Conservation (phyloP, 106 monocot genomes). For the Dendrobium huoshanense region DNA sequence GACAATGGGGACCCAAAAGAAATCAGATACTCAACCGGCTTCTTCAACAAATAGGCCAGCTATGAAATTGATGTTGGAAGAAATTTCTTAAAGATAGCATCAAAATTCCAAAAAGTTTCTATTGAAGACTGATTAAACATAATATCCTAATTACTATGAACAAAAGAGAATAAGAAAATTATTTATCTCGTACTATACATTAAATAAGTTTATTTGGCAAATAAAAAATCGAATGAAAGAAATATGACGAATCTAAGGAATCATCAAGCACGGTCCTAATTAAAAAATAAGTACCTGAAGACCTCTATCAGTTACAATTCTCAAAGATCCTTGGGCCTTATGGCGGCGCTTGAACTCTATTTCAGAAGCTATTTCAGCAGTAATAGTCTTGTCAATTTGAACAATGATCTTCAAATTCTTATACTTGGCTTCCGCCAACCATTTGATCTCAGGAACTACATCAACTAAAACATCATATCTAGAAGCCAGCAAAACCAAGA, state of each 20-base stretch:
- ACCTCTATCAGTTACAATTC: constrained; percentile 86
- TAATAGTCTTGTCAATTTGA: constrained; percentile 74
- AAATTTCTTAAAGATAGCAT: too few relatives aligned
- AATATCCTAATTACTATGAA: too few relatives aligned
- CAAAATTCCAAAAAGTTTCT: too few relatives aligned
- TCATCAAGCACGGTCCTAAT: neutral
- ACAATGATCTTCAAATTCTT: constrained; percentile 78
- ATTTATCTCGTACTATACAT: neutral
- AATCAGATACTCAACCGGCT: too few relatives aligned
- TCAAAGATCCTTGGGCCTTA: constrained; percentile 68
- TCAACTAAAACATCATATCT: constrained; percentile 87
- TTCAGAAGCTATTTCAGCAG: constrained; percentile 76
- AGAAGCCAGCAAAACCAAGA: constrained; percentile 11
- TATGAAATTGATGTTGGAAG: too few relatives aligned
- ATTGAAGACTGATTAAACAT: too few relatives aligned
- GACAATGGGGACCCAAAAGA: too few relatives aligned
- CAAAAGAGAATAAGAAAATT: neutral
- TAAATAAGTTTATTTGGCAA: neutral
- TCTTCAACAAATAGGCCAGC: too few relatives aligned
- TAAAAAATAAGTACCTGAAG: constrained; percentile 51
- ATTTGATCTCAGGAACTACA: constrained; percentile 75
- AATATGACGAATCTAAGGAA: neutral
- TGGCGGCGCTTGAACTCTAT: constrained; percentile 66
- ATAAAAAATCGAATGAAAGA: neutral
- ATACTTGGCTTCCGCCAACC: constrained; percentile 64